Conservation (phyloP, 164 flowering plant species). For the Annona cherimola region DNA sequence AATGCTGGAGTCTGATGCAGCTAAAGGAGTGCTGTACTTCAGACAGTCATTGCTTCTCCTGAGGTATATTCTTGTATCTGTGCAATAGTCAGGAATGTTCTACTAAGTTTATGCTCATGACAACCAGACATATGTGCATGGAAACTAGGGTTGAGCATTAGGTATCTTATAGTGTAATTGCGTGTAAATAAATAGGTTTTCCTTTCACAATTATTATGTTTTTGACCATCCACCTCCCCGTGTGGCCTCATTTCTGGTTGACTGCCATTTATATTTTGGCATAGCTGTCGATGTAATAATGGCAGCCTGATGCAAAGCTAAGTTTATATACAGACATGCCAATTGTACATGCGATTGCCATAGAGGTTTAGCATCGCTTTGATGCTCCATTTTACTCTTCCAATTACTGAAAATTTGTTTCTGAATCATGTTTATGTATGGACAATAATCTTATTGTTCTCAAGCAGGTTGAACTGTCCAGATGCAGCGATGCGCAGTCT, state of each 20-base stretch:
- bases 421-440: not conserved
- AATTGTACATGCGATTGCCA: not conserved
- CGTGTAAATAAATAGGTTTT: not conserved
- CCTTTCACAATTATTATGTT: not conserved
- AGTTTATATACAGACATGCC: not conserved
- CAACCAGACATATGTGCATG: not conserved
- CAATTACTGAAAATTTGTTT: not conserved
- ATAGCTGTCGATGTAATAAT: not conserved
- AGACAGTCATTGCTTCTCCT: constrained; percentile 98
- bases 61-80: constrained; percentile 42
- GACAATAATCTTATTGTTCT: constrained; percentile 4
- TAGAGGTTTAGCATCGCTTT: not conserved
- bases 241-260: not conserved
- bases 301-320: not conserved
- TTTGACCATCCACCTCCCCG: not conserved
- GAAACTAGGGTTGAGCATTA: not conserved
- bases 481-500: constrained; percentile 99
- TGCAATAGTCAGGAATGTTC: not conserved
- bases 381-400: not conserved
- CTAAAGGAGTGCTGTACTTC: constrained; percentile 90
- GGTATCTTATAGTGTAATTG: not conserved
- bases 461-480: constrained; percentile 81
- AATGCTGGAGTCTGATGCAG: constrained; percentile 96
- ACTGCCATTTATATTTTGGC: not conserved
- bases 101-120: not conserved